phyloP scores from a whole-genome alignment of 108 stramenopile genomes.

The Cyclotella cryptica region DNA sequence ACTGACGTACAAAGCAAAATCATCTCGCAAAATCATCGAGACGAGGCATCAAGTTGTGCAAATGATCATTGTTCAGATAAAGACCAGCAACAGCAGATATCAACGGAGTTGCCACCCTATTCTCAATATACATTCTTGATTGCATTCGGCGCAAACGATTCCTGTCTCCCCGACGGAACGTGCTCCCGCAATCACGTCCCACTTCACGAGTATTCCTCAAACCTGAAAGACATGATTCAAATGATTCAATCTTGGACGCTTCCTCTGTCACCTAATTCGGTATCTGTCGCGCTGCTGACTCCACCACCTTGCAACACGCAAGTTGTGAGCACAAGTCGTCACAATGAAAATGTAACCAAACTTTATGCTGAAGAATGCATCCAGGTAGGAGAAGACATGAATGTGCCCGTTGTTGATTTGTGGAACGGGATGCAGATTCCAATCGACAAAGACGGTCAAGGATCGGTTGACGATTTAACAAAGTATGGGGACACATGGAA shows the following conservation, averaged over 20 bases:
- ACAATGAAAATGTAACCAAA: conserved; percentile 59
- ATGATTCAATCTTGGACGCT: conserved; percentile 36
- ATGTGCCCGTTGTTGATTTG: conserved; percentile 57
- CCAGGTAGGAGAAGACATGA: no score
- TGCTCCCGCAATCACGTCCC: conserved; percentile 71
- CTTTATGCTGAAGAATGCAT: conserved; percentile 63
- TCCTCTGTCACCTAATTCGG: conserved; percentile 15
- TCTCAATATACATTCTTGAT: conserved; percentile 46
- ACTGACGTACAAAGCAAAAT: background rate
- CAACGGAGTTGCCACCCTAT: conserved; percentile 5
- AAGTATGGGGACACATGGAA: conserved; percentile 28
- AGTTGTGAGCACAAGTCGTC: conserved; percentile 68
- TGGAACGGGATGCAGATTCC: conserved; percentile 69
- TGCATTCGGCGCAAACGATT: conserved; percentile 86
- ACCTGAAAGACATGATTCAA: conserved; percentile 66
- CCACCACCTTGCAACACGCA: no score
- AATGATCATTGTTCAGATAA: no score
- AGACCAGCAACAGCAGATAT: no score
- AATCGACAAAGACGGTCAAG: no score
- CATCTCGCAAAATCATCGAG: background rate
- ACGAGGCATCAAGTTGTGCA: background rate
- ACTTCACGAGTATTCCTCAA: conserved; percentile 64
- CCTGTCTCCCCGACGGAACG: conserved; percentile 32
- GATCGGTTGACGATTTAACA: no score
- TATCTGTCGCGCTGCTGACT: conserved; percentile 65